These are phyloP conservation scores for Pseudogymnoascus sp. DNA, from an alignment of 2,329 filamentous ascomycete genomes.

Conservation along the genomic window DNA sequence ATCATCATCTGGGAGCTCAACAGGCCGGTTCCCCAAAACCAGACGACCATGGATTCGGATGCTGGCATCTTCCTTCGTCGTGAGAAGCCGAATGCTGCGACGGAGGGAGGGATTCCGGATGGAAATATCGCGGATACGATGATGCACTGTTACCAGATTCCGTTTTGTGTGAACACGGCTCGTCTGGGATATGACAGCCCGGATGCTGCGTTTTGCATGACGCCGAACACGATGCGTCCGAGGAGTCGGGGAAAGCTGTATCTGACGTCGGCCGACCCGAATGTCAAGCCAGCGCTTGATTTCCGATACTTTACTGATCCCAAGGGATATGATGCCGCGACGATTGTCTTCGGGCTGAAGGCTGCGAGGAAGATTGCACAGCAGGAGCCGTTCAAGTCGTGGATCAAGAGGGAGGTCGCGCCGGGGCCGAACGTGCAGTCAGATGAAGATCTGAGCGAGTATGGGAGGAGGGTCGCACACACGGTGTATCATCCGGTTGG, in stretches of 20 bases:
- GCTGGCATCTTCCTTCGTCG: conserved; percentile 65
- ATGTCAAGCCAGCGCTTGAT: conserved; percentile 43
- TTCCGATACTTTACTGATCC: conserved; percentile 49
- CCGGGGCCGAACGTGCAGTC: conserved; percentile 44
- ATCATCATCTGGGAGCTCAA: conserved; percentile 45
- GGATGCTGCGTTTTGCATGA: conserved; percentile 47
- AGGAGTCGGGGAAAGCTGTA: conserved; percentile 54
- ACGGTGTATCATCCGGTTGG: conserved; percentile 88
- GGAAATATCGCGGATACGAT: conserved; percentile 77
- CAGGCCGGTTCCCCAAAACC: conserved; percentile 31
- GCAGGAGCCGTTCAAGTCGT: conserved; percentile 34
- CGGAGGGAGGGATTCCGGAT: conserved; percentile 47
- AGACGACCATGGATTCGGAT: conserved; percentile 45
- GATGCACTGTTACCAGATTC: conserved; percentile 97
- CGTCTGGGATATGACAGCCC: conserved; percentile 60
- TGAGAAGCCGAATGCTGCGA: conserved; percentile 58
- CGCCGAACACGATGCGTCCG: conserved; percentile 53
- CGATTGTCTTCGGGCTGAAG: conserved; percentile 35
- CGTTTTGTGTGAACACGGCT: conserved; percentile 78
- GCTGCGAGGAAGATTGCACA: conserved; percentile 28
- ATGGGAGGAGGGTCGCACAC: conserved; percentile 73
- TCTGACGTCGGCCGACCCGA: conserved; percentile 39
- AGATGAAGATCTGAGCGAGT: conserved; percentile 75
- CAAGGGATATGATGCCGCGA: conserved; percentile 47
- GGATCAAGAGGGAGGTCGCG: conserved; percentile 35